phyloP scores from a whole-genome alignment of 805 yeast species.

The Saitoella complicata region DNA sequence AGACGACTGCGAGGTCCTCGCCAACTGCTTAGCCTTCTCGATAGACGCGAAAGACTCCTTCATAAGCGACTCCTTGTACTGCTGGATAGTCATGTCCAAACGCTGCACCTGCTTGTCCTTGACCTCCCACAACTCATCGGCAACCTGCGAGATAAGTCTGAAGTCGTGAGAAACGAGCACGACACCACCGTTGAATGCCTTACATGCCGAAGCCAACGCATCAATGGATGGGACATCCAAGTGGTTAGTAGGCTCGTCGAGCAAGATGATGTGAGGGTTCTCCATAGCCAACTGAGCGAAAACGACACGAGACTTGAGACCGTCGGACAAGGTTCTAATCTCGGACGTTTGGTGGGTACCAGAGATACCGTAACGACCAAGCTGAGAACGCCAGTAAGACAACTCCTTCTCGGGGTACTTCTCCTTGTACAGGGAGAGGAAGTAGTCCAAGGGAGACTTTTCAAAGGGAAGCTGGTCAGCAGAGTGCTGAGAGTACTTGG shows the following conservation, averaged over 20 bases:
- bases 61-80: constrained; percentile 89
- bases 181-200: constrained; percentile 92
- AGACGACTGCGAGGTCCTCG: too few species aligned
- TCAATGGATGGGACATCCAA: constrained; percentile 96
- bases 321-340: constrained; percentile 97
- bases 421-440: constrained; percentile 43
- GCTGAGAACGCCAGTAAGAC: constrained; percentile 90
- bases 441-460: constrained; percentile 89
- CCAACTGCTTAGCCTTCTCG: too few species aligned
- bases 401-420: constrained; percentile 84
- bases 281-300: constrained; percentile 92
- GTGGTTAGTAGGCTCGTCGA: constrained; percentile 99
- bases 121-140: constrained; percentile 92
- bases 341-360: constrained; percentile 98
- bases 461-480: constrained; percentile 95
- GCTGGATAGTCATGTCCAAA: constrained; percentile 87
- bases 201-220: constrained; percentile 91
- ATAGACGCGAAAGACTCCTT: constrained; percentile 49
- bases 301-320: constrained; percentile 98
- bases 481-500: constrained; percentile 98
- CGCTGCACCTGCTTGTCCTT: constrained; percentile 89
- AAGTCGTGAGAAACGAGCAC: constrained; percentile 98
- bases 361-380: constrained; percentile 95
- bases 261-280: constrained; percentile 79
- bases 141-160: constrained; percentile 92